Conservation (phyloP, 179 eudicot genomes). For the Drosera spatulata region DNA sequence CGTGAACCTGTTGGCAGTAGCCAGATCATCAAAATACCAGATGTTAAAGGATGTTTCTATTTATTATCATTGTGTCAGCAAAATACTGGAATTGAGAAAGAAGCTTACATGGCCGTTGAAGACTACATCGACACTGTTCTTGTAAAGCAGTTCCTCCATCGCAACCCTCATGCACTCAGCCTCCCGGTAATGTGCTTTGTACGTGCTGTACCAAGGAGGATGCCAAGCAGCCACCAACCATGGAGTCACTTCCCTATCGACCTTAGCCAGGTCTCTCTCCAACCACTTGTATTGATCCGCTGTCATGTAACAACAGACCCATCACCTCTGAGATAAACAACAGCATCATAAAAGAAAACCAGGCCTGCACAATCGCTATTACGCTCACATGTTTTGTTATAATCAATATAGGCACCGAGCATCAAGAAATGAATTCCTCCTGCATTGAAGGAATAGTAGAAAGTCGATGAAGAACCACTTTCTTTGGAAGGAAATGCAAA, state of each 20-base stretch:
- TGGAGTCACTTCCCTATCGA: slow-evolving; percentile 70
- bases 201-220: slow-evolving; percentile 89
- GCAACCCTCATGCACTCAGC: slow-evolving; percentile 92
- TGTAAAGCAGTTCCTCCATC: slow-evolving; percentile 82
- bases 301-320: slow-evolving; percentile 7
- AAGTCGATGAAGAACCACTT: slow-evolving; percentile 62
- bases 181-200: slow-evolving; percentile 88
- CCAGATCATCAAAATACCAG: neutral
- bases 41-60: neutral
- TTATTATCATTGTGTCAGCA: too few species aligned
- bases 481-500: slow-evolving; percentile 93
- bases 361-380: neutral
- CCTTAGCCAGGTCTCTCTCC: slow-evolving; percentile 72
- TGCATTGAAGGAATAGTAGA: slow-evolving; percentile 91
- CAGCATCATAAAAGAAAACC: too few species aligned
- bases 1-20: slow-evolving; percentile 59
- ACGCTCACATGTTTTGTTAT: slow-evolving; percentile 56
- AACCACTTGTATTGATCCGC: slow-evolving; percentile 96
- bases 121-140: slow-evolving; percentile 72
- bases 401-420: slow-evolving; percentile 83
- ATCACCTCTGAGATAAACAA: too few species aligned
- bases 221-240: slow-evolving; percentile 94
- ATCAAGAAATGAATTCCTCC: slow-evolving; percentile 94
- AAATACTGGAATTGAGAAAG: neutral
- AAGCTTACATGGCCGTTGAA: slow-evolving; percentile 88